Evolutionary conservation across 108 stramenopile species (phyloP).

Genomic region (Fragilariopsis cylindrus): DNA sequence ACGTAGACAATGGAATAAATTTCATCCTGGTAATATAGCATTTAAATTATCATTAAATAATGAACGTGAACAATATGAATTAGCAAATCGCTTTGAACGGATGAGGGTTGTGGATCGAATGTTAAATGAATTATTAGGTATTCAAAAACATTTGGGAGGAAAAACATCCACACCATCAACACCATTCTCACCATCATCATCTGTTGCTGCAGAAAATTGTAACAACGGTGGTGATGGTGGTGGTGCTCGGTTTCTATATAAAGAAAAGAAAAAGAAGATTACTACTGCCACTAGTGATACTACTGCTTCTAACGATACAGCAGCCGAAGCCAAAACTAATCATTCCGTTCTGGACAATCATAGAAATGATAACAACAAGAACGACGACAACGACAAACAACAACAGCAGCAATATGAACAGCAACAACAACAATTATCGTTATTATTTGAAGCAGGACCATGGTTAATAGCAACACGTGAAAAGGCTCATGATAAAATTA

Average conservation of each 20-base stretch:
- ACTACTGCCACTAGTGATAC: background rate
- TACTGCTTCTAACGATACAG: background rate
- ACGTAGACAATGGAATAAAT: constrained; percentile 4
- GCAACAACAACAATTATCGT: no score
- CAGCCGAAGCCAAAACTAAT: no score
- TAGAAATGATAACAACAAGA: no score
- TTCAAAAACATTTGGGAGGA: no score
- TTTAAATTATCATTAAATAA: background rate
- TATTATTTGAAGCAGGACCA: no score
- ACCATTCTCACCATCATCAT: no score
- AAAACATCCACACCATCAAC: no score
- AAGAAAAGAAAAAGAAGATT: background rate
- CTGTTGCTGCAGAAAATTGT: no score
- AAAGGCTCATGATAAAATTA: constrained; percentile 18
- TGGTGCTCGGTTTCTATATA: background rate
- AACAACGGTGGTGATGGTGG: no score
- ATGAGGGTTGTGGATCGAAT: constrained; percentile 1
- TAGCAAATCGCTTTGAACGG: background rate
- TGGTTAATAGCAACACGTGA: constrained; percentile 6
- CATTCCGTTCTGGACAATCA: no score
- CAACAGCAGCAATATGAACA: no score
- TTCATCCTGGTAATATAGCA: background rate
- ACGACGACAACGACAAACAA: no score
- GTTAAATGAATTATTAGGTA: background rate
- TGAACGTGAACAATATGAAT: background rate